A percentile compares a stretch with the other conserved stretches of the same genome.
These are phyloP conservation scores for Penicillium oxalicum DNA, from an alignment of 2,329 filamentous ascomycete species.

Conservation along the genomic window DNA sequence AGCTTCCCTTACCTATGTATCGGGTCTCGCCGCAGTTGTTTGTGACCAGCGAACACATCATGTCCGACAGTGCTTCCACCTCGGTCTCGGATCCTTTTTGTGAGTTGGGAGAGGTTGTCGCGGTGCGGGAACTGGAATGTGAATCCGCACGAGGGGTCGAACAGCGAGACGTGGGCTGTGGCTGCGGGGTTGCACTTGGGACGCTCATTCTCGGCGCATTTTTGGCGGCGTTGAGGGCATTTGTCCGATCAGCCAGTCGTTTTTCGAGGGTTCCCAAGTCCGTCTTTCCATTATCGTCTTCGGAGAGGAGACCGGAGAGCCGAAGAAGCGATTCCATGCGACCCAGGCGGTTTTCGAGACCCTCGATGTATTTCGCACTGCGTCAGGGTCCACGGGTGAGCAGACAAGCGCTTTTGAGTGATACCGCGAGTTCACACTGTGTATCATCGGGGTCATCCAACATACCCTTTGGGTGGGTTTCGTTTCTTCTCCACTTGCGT, in stretches of 20 bases:
- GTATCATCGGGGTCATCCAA: conserved; percentile 20
- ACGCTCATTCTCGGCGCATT: conserved; percentile 26
- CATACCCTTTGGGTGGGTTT: conserved; percentile 90
- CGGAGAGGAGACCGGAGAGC: conserved; percentile 76
- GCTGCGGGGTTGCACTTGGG: conserved; percentile 28
- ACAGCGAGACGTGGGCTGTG: conserved; percentile 33
- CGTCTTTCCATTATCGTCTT: conserved; percentile 77
- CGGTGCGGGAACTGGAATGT: conserved; percentile 47
- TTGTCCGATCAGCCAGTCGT: conserved; percentile 53
- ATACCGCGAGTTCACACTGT: no score
- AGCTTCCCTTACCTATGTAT: conserved; percentile 70
- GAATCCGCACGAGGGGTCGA: conserved; percentile 44
- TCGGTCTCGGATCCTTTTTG: conserved; percentile 57
- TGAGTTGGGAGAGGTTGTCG: conserved; percentile 49
- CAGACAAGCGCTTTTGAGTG: no score
- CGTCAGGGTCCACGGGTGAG: conserved; percentile 11
- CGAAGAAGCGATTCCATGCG: conserved; percentile 90
- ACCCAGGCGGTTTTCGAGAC: conserved; percentile 86
- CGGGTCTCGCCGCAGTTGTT: conserved; percentile 91
- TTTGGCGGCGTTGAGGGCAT: conserved; percentile 33
- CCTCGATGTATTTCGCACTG: conserved; percentile 96
- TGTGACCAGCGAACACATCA: conserved; percentile 98
- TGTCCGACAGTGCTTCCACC: conserved; percentile 84
- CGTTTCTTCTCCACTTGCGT: conserved; percentile 99
- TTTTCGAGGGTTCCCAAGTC: conserved; percentile 86